These are phyloP conservation scores for Nyssa sinensis DNA, from an alignment of 148 eudicot species.

Conservation along the genomic window DNA sequence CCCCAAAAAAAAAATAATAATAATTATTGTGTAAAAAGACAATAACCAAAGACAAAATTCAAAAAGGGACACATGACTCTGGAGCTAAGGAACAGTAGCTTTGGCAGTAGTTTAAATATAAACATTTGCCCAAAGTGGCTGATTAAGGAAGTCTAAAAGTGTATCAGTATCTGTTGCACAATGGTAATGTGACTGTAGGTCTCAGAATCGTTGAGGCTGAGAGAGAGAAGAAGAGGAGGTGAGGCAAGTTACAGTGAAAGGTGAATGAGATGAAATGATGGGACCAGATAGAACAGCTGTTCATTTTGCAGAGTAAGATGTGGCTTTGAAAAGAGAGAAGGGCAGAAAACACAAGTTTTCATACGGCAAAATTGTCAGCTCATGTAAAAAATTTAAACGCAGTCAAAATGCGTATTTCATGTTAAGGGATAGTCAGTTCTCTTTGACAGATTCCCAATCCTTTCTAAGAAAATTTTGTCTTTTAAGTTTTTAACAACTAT, in stretches of 20 bases:
- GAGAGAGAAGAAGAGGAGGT: not conserved
- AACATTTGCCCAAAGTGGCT: constrained; percentile 84
- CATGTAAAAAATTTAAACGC: not conserved
- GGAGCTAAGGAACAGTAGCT: constrained; percentile 81
- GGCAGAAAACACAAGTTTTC: not conserved
- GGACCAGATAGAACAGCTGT: no score
- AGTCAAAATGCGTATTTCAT: not conserved
- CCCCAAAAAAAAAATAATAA: no score
- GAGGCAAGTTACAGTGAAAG: no score
- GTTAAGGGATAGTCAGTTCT: not conserved
- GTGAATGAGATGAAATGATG: no score
- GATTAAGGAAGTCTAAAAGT: constrained; percentile 78
- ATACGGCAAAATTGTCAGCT: not conserved
- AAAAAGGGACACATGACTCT: constrained; percentile 68
- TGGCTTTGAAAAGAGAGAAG: no score
- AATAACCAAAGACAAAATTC: not conserved
- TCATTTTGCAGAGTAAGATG: no score
- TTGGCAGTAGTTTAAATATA: constrained; percentile 63
- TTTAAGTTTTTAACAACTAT: not conserved
- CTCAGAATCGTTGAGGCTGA: no score
- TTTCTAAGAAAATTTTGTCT: not conserved
- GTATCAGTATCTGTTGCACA: constrained; percentile 82
- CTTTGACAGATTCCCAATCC: no score
- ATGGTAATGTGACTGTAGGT: constrained; percentile 62
- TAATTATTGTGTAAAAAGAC: no score